Conservation (phyloP, 352 stramenopile genomes). For the Pythium sukuiense region DNA sequence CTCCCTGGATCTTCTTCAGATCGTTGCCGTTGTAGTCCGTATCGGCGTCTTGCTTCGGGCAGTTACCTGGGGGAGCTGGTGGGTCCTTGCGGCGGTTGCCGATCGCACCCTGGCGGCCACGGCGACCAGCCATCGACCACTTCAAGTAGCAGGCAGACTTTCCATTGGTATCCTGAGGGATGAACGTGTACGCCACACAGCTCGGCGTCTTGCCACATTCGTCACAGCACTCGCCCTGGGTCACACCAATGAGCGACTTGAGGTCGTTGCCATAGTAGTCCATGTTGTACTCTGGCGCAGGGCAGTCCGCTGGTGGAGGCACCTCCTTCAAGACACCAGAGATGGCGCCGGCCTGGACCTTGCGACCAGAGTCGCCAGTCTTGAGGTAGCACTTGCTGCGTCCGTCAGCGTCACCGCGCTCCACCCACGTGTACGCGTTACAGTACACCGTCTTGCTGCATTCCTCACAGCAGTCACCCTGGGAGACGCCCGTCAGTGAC, state of each 20-base stretch:
- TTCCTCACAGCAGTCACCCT: conserved; percentile 13
- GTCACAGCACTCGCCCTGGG: conserved; percentile 10
- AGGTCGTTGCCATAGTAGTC: too few species aligned
- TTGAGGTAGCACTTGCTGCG: conserved; percentile 19
- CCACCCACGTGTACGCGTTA: conserved; percentile 12
- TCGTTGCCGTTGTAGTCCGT: conserved; percentile 55
- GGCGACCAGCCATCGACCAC: conserved; percentile 26
- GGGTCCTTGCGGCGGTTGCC: conserved; percentile 45
- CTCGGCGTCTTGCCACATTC: conserved; percentile 11
- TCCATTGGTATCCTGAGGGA: conserved; percentile 21
- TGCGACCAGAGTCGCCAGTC: conserved; percentile 6
- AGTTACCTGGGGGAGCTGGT: conserved; percentile 28
- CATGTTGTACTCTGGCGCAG: conserved; percentile 6
- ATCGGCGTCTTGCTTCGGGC: conserved; percentile 39
- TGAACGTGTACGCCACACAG: conserved; percentile 15
- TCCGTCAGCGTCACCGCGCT: neutral
- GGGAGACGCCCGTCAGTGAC: neutral
- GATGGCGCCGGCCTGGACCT: conserved; percentile 1
- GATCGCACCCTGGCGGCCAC: conserved; percentile 4
- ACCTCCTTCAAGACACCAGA: neutral
- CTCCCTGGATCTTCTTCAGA: conserved; percentile 37
- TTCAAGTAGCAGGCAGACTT: conserved; percentile 53
- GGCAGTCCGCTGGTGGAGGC: conserved; percentile 6
- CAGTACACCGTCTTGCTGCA: conserved; percentile 11
- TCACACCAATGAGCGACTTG: neutral